Evolutionary conservation across 768 basidiomycete genomes (phyloP), one percentile per base, ranked within the genome.

Genomic region (Xerocomus potaroensis): DNA sequence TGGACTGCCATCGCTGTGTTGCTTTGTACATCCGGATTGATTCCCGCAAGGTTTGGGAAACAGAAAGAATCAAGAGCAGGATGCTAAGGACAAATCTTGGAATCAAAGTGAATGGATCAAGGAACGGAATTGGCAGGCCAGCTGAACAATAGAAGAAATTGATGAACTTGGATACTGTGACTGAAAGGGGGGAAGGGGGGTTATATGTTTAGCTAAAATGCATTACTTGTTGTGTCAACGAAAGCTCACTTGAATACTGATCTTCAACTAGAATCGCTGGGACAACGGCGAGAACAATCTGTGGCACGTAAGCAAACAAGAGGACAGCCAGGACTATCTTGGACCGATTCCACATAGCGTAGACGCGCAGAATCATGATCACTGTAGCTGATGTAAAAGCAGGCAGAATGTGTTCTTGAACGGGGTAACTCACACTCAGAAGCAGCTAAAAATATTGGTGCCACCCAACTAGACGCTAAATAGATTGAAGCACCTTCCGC

Each of bases 1-100:
- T 50, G 14, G 26, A 31, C 7, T 42, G 51, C 51, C 48, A 53
- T 30, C 8, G 21, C 14, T 21, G 39, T 0, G 35, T 50, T 18
- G 43, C 40, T 16, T 15, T 42, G 44, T 50, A 41, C 36, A 46
- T 45, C 2, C 21, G 11, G 3, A 50, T 0, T 0, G 48, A 45
- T 8, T 46, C 8, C 22, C n/a, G 33, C n/a, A 39, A 12, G 5
- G 44, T 39, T 34, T 18, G 24, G 11, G 9, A 4, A 5, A 29
- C 2, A 12, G 35, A 40, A 1, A 53, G n/a, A 32, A 29, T 15
- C 3, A 45, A 43, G 10, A 53, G 37, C 2, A 11, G 1, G 12
- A 14, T 11, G 10, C 35, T 21, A 2, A 53, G 40, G 11, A 39
- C 2, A 8, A 50, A 19, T n/a, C 21, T 18, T 3, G 33, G 46